phyloP scores from a whole-genome alignment of 2,329 filamentous ascomycete species.

The Xylariales sp. region DNA sequence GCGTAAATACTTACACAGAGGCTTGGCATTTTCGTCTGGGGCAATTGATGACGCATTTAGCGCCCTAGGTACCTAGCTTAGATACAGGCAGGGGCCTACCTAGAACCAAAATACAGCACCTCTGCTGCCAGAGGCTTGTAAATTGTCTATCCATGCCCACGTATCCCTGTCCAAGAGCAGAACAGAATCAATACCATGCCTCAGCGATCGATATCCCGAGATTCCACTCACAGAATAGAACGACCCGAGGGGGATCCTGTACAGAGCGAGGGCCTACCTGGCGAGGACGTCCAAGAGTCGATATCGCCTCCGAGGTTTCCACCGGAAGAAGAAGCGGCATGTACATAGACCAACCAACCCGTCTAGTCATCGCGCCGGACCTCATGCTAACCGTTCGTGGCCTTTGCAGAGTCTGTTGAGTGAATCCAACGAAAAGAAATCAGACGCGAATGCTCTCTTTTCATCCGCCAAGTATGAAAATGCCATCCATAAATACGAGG shows the following conservation, averaged over 20 bases:
- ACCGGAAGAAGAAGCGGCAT: conserved; percentile 68
- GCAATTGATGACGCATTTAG: too few species aligned
- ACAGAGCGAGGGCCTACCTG: conserved; percentile 16
- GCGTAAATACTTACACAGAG: too few species aligned
- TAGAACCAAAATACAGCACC: too few species aligned
- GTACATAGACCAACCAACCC: conserved; percentile 41
- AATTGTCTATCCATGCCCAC: too few species aligned
- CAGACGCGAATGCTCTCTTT: conserved; percentile 84
- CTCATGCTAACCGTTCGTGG: conserved; percentile 14
- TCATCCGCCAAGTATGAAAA: conserved; percentile 75
- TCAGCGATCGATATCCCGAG: conserved; percentile 21
- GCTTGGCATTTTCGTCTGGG: too few species aligned
- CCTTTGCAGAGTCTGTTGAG: conserved; percentile 69
- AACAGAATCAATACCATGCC: conserved; percentile 33
- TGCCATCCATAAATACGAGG: conserved; percentile 85
- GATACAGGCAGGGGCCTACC: too few species aligned
- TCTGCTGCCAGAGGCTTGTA: too few species aligned
- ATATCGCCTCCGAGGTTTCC: conserved; percentile 56
- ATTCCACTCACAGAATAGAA: conserved; percentile 24
- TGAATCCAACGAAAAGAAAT: conserved; percentile 79
- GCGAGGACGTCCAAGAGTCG: conserved; percentile 46
- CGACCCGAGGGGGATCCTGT: not conserved
- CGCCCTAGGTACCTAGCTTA: too few species aligned
- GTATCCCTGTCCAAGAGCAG: conserved; percentile 3
- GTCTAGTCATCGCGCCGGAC: not conserved